phyloP scores from a whole-genome alignment of 2,329 filamentous ascomycete species.

The Colletotrichum cuscutae region DNA sequence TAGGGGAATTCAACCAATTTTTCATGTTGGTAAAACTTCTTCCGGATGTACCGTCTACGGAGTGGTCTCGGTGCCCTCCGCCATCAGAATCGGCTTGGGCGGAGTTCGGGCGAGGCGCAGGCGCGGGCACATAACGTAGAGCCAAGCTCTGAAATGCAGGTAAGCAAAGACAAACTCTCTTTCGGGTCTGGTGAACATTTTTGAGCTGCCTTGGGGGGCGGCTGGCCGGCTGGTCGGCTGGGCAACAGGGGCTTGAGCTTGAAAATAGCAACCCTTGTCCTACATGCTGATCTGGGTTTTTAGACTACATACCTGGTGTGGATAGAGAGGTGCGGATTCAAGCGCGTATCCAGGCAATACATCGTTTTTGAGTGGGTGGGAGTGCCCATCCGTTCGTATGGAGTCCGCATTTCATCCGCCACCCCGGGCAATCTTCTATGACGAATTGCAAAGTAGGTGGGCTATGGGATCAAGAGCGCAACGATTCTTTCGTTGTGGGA shows the following conservation, averaged over 20 bases:
- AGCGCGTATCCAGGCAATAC: not conserved
- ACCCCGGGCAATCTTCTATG: not conserved
- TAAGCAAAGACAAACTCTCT: conserved; percentile 27
- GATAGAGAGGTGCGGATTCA: not conserved
- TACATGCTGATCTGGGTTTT: conserved; percentile 32
- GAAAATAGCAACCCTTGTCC: conserved; percentile 32
- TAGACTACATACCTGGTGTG: conserved; percentile 20
- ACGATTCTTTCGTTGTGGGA: not conserved
- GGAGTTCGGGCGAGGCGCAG: not conserved
- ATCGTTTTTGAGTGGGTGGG: not conserved
- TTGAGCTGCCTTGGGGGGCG: conserved; percentile 5
- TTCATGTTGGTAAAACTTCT: not conserved
- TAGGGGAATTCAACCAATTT: not conserved
- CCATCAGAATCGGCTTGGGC: not conserved
- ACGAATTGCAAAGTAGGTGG: not conserved
- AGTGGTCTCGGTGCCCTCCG: not conserved
- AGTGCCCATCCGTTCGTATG: conserved; percentile 1
- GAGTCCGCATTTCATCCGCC: not conserved
- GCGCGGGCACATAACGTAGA: not conserved
- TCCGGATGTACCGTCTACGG: too few relatives aligned
- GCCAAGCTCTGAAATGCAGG: not conserved
- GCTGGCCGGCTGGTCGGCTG: conserved; percentile 22
- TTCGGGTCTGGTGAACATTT: conserved; percentile 19
- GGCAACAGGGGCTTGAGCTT: conserved; percentile 30
- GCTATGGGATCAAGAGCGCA: not conserved